Base-by-base conservation (phyloP, 2,329 filamentous ascomycete species). In the Colletotrichum costaricense region DNA sequence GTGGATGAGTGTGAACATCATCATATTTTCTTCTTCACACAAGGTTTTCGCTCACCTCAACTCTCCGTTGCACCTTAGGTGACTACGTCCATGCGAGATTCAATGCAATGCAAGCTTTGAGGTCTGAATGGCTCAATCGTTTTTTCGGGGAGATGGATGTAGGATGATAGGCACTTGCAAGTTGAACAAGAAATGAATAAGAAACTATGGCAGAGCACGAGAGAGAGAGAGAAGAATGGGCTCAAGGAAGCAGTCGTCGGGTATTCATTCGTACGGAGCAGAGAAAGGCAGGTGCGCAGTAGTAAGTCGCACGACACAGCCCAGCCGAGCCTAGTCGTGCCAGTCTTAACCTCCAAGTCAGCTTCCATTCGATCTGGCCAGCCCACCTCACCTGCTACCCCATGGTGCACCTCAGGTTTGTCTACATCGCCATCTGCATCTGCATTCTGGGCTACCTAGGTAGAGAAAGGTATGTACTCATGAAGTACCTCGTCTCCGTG, bases 1-100 rank as follows among this genome's bases (percentile, higher is more conserved):
- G 19, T 49, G 8, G 42, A 49, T 49, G 8, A 49, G 42, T 49
- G 19, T 49, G 42, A 49, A 49, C 42, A 54, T n/a, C 24, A 19
- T 55, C 14, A n/a, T 64, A 19, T 26, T 56, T 69, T 64, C 70
- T 69, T 69, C 58, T 63, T 67, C 56, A n/a, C 22, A 19, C 6
- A 65, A 66, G 35, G 28, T 57, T 66, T 66, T 22, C 14, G 12
- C 72, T 72, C 42, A 73, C 72, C 63, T 72, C 52, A 14, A 59
- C 26, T 60, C 28, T 72, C 24, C 30, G 22, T 56, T 26, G 8
- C 57, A 24, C 38, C 52, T 24, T 28, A 12, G 11, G 46, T 26
- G 33, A 9, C 22, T n/a, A 24, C 24, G 33, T 33, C 46, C 56
- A 30, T 49, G 35, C 30, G 12, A 42, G 38, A 19, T n/a, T 55